phyloP scores from a whole-genome alignment of 192 early-diverging fungal genomes.

The Entomortierella chlamydospora region DNA sequence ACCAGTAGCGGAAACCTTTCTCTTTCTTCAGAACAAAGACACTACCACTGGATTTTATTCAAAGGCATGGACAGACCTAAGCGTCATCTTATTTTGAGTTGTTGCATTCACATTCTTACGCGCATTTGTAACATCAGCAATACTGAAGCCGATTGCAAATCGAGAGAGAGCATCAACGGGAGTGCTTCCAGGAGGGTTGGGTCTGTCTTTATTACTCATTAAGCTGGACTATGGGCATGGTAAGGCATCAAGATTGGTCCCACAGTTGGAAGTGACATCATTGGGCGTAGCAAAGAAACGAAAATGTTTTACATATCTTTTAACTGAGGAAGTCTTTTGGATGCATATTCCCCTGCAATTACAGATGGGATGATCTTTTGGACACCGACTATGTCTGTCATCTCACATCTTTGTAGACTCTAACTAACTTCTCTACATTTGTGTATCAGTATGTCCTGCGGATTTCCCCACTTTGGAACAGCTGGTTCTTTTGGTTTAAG shows the following conservation, averaged over 20 bases:
- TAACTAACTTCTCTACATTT: no score
- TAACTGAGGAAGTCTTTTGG: no score
- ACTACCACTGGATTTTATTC: slow-evolving; percentile 58
- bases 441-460: slow-evolving; percentile 66
- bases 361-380: no score
- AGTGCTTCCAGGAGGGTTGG: slow-evolving; percentile 79
- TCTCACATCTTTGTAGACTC: no score
- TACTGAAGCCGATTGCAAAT: slow-evolving; percentile 59
- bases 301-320: no score
- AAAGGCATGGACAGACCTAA: slow-evolving; percentile 69
- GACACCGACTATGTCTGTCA: no score
- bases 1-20: slow-evolving; percentile 38
- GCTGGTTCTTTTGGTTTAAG: slow-evolving; percentile 54
- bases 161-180: slow-evolving; percentile 53
- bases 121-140: slow-evolving; percentile 61
- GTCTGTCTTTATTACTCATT: slow-evolving; percentile 74
- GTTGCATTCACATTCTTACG: slow-evolving; percentile 71
- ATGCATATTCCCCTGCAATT: no score
- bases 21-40: slow-evolving; percentile 49
- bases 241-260: no score
- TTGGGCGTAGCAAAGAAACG: background rate
- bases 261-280: no score
- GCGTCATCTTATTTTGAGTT: slow-evolving; percentile 74
- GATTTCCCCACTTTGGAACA: slow-evolving; percentile 72
- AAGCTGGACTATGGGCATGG: slow-evolving; percentile 68